Base-by-base conservation (phyloP, 2,329 filamentous ascomycete species). In the Aspergillus clavatus region DNA sequence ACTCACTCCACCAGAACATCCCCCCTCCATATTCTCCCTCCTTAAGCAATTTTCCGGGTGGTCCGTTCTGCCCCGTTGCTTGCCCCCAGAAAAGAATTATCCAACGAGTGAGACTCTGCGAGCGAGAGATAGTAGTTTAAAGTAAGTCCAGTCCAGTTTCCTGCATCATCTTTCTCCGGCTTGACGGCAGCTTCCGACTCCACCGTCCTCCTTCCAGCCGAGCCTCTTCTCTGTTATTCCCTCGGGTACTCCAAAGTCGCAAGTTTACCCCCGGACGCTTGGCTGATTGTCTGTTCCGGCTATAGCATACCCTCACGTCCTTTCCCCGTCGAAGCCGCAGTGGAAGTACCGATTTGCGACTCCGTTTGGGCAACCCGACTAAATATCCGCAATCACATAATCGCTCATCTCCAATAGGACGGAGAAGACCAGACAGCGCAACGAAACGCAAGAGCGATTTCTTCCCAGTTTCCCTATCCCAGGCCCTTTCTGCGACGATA, bases 131-230 rank as follows among this genome's bases (percentile, higher is more conserved):
- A n/a, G n/a, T n/a, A n/a, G n/a, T n/a, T n/a, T n/a, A n/a, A n/a
- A n/a, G n/a, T n/a, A n/a, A n/a, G n/a, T n/a, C n/a, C n/a, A n/a
- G n/a, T n/a, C n/a, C n/a, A n/a, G n/a, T n/a, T n/a, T n/a, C n/a
- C n/a, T 29, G n/a, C 22, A 44, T 8, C 19, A 24, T 48, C 39
- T 22, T 26, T 4, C 35, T 43, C 46, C 45, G 40, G 45, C 41
- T 42, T 45, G 38, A 47, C 44, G 50, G 46, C 42, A 46, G 37
- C 48, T 40, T 22, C 41, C 48, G 18, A 56, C 58, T 63, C 60
- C 62, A 62, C 60, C 46, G 45, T 47, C 47, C 53, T 64, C 63
- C 63, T 56, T 66, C 64, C 62, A 64, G 54, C 63, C 62, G 63
- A 64, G 38, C 46, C 45, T 42, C 43, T 33, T 47, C 28, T 18